These are phyloP conservation scores for Rhizopogon vulgaris DNA, from an alignment of 768 basidiomycete genomes.

Conservation along the genomic window DNA sequence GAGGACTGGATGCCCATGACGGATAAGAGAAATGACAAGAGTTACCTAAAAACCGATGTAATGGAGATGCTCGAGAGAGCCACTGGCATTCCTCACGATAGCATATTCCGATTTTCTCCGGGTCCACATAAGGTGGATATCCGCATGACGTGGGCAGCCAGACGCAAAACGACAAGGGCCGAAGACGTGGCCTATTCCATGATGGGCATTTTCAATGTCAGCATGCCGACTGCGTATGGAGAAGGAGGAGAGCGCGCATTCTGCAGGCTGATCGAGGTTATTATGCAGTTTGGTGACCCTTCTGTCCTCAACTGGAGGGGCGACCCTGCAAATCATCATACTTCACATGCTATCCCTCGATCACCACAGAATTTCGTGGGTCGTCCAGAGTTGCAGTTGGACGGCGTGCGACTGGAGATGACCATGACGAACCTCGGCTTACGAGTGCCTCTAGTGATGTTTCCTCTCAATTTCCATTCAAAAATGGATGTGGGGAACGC, in stretches of 20 bases:
- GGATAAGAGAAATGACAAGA: slow-evolving; percentile 9
- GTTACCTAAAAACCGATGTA: slow-evolving; percentile 1
- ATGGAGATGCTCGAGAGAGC: slow-evolving; percentile 2
- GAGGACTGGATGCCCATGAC: slow-evolving; percentile 11
- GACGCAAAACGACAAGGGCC: slow-evolving; percentile 15
- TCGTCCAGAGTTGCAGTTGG: too few species aligned
- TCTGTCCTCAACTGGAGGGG: slow-evolving; percentile 3
- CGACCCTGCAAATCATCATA: neutral
- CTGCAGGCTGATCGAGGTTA: slow-evolving; percentile 10
- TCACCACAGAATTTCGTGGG: too few species aligned
- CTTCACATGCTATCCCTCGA: too few species aligned
- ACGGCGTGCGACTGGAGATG: neutral
- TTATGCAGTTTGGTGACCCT: slow-evolving; percentile 1
- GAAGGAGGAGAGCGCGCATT: slow-evolving; percentile 19
- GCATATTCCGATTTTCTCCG: slow-evolving; percentile 8
- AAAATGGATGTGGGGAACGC: too few species aligned
- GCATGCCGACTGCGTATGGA: slow-evolving; percentile 18
- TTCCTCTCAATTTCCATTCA: neutral
- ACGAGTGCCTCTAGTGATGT: neutral
- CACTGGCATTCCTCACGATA: slow-evolving; percentile 12
- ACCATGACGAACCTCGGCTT: neutral
- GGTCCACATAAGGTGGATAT: slow-evolving; percentile 10
- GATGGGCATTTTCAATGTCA: slow-evolving; percentile 19
- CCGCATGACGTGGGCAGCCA: slow-evolving; percentile 18
- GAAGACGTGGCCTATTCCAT: slow-evolving; percentile 21